Evolutionary conservation across 1,139 yeast species (phyloP).

Genomic region (Candida freyschussii): DNA sequence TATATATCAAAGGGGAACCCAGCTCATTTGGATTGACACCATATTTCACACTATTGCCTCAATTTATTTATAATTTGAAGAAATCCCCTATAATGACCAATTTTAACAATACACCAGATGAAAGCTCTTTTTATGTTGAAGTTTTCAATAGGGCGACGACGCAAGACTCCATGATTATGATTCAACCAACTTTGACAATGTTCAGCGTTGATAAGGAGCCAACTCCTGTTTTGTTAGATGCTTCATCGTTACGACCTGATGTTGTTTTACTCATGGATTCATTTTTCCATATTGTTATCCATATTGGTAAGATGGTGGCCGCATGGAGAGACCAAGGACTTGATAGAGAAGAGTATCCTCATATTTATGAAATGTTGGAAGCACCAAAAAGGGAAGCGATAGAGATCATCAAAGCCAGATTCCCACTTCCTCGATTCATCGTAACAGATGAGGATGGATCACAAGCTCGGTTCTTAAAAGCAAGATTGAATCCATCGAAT

Average conservation of each 20-base stretch:
- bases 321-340: conserved; percentile 60
- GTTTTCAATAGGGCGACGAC: conserved; percentile 54
- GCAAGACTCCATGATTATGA: conserved; percentile 56
- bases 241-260: conserved; percentile 53
- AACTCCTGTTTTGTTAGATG: conserved; percentile 39
- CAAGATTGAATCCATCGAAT: conserved; percentile 49
- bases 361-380: conserved; percentile 51
- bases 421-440: conserved; percentile 62
- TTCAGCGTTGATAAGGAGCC: conserved; percentile 3
- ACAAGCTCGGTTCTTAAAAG: conserved; percentile 62
- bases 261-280: conserved; percentile 57
- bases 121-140: conserved; percentile 62
- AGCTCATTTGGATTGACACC: conserved; percentile 43
- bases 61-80: conserved; percentile 58
- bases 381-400: conserved; percentile 61
- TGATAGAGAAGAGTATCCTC: conserved; percentile 52
- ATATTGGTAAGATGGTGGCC: conserved; percentile 56
- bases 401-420: conserved; percentile 38
- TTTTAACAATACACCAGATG: conserved; percentile 68
- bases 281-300: conserved; percentile 61
- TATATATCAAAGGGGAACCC: conserved; percentile 18
- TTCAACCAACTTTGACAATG: conserved; percentile 42
- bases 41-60: conserved; percentile 61
- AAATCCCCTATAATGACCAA: conserved; percentile 64
- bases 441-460: conserved; percentile 66